Base-by-base conservation (phyloP, 192 early-diverging fungal genomes). In the Chytriomyces sp. region DNA sequence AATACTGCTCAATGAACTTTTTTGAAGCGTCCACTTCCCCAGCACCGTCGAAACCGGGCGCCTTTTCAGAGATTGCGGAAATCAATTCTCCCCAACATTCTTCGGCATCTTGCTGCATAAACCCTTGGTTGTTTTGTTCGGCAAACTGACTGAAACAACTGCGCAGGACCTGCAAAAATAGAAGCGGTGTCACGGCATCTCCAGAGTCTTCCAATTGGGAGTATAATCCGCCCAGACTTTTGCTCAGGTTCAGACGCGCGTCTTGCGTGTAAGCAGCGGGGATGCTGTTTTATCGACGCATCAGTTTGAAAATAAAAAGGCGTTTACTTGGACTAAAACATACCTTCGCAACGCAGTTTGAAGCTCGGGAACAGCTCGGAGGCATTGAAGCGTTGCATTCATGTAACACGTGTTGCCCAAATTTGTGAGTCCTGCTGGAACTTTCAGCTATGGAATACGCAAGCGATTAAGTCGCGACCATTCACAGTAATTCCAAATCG, bases 91-190 rank as follows among this genome's bases (percentile, higher is more conserved):
- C 92, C 96, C 95, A 98, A 83, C 94, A 98, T 79, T 99, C 98
- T 80, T 99, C 96, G 2, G 98, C 98, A 80, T 99, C 98, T 82
- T 99, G 98, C 83, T 99, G 98, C 83, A 91, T 88, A 77, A 84
- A 95, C 24, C 87, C 84, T 49, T 85, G 84, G 53, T 80, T 80
- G 57, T 94, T 92, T 75, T 84, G 85, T 80, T 98, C 93, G 7
- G 86, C 90, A 81, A 97, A 98, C 82, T 95, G 94, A 53, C 95
- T 96, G 72, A 91, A 97, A 6, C 87, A 87, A 47, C 84, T 83
- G 20, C 95, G 90, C 57, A 99, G 82, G 53, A 92, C 45, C 80
- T 87, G 70, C 16, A 61, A 50, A 48, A 78, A 78, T 24, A 78
- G 61, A n/a, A 72, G 26, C 16, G 97, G 97, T 45, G 92, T 86